These are phyloP conservation scores for Yarrowia sp. DNA, from an alignment of 805 yeast genomes.

Conservation along the genomic window DNA sequence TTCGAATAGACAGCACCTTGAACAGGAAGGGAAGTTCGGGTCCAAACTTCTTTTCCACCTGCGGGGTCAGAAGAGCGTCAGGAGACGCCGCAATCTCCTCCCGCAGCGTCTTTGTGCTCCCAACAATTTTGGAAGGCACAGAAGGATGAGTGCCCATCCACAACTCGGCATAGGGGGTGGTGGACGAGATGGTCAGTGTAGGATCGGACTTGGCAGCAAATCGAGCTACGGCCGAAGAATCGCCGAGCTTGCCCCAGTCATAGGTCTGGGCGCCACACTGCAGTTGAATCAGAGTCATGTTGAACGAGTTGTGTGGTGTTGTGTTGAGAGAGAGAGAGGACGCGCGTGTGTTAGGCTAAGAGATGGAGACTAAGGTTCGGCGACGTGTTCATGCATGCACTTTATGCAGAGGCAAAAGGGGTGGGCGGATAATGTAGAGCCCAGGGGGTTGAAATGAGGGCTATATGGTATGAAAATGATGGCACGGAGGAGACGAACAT, in stretches of 20 bases:
- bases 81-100: conserved; percentile 66
- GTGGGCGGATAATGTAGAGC: background rate
- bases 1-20: conserved; percentile 88
- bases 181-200: conserved; percentile 57
- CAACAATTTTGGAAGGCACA: conserved; percentile 69
- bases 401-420: background rate
- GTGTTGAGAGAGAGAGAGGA: background rate
- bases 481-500: too few species aligned
- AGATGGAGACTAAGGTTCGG: background rate
- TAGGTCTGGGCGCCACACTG: conserved; percentile 60
- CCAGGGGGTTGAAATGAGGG: background rate
- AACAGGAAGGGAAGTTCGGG: conserved; percentile 86
- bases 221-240: conserved; percentile 81
- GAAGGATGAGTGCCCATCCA: conserved; percentile 99
- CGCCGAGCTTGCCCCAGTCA: conserved; percentile 86
- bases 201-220: conserved; percentile 74
- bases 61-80: conserved; percentile 51
- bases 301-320: background rate
- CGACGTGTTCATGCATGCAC: conserved; percentile 21
- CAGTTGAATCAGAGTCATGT: conserved; percentile 35
- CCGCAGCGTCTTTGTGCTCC: conserved; percentile 53
- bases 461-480: too few species aligned
- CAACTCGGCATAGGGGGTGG: conserved; percentile 90
- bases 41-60: conserved; percentile 64
- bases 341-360: conserved; percentile 1